A percentile compares a stretch with the other conserved stretches of the same genome.
Evolutionary conservation across 2,329 filamentous ascomycete species (phyloP).

Genomic region (Paramyrothecium roridum): DNA sequence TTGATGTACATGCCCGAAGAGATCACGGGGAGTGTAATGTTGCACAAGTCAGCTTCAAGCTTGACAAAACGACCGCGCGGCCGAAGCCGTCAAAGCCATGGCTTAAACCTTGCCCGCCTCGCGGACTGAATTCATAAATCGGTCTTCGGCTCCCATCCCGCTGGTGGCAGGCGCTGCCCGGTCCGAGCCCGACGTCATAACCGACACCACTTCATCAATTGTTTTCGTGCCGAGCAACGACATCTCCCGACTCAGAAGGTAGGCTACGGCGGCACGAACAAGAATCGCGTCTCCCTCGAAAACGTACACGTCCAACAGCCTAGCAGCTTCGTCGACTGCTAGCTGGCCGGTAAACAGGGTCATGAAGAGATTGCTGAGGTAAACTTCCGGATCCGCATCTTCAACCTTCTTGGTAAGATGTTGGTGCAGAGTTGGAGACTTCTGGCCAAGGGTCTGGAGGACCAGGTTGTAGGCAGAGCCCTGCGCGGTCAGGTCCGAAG

Average conservation of each 20-base stretch:
- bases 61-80: no score
- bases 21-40: not conserved
- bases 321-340: constrained; percentile 65
- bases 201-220: constrained; percentile 37
- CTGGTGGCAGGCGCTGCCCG: constrained; percentile 29
- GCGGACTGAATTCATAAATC: constrained; percentile 31
- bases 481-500: constrained; percentile 66
- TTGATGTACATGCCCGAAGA: not conserved
- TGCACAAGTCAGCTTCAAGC: not conserved
- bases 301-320: constrained; percentile 79
- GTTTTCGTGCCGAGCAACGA: constrained; percentile 44
- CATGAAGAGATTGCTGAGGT: constrained; percentile 59
- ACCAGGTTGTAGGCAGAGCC: constrained; percentile 67
- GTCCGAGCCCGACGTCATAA: constrained; percentile 27
- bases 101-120: constrained; percentile 29
- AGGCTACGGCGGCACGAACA: constrained; percentile 67
- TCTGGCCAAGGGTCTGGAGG: constrained; percentile 62
- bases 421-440: constrained; percentile 59
- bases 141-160: constrained; percentile 45
- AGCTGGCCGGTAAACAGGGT: constrained; percentile 62
- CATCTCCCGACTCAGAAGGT: constrained; percentile 55
- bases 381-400: constrained; percentile 45
- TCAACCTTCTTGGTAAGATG: constrained; percentile 56
- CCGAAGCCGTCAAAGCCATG: no score
- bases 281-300: constrained; percentile 77